Conservation (phyloP, 768 basidiomycete species). For the Boletus pseudopeckii region DNA sequence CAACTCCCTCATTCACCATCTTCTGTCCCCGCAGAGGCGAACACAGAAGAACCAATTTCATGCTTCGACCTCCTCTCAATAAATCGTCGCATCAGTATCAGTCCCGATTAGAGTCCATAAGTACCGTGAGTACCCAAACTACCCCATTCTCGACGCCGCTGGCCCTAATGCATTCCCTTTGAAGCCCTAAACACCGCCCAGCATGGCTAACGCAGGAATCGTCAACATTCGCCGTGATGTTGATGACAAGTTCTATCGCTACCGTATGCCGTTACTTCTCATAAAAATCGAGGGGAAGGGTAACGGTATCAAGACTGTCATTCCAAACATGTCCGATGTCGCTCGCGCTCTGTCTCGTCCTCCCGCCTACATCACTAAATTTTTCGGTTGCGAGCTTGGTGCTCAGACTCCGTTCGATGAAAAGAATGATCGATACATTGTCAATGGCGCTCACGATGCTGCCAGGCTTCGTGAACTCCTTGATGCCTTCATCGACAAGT, state of each 20-base stretch:
- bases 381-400: conserved; percentile 97
- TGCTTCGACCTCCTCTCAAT: conserved; percentile 86
- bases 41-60: conserved; percentile 52
- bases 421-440: conserved; percentile 96
- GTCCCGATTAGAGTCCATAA: conserved; percentile 48
- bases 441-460: conserved; percentile 95
- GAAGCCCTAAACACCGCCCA: conserved; percentile 69
- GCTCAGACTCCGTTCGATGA: conserved; percentile 97
- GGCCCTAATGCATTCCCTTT: not conserved
- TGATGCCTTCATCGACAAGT: conserved; percentile 97
- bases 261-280: conserved; percentile 92
- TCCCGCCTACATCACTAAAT: conserved; percentile 96
- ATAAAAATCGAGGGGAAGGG: conserved; percentile 99
- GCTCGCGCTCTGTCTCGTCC: conserved; percentile 93
- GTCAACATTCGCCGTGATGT: conserved; percentile 96
- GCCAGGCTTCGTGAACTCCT: conserved; percentile 91
- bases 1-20: conserved; percentile 17
- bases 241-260: conserved; percentile 95
- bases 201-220: conserved; percentile 75
- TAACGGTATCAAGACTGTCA: conserved; percentile 98
- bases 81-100: conserved; percentile 63
- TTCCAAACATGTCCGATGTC: conserved; percentile 98
- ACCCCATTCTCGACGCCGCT: not conserved
- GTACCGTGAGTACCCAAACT: conserved; percentile 42
- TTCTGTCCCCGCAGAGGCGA: conserved; percentile 33